Evolutionary conservation across 2,329 filamentous ascomycete species (phyloP), one percentile per base, ranked within the genome.

Genomic region (Cordyceps farinosa): DNA sequence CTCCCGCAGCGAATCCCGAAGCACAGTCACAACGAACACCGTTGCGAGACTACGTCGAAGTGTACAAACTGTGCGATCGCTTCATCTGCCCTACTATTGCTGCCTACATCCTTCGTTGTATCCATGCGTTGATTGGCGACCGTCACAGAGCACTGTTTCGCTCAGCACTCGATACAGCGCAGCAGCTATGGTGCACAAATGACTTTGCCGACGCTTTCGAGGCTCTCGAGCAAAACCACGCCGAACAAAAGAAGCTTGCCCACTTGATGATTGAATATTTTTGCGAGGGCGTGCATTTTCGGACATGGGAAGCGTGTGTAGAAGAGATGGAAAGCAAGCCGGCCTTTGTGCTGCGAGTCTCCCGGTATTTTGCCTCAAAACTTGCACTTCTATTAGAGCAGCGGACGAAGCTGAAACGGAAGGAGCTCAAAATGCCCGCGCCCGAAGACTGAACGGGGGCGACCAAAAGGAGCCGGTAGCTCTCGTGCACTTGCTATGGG

Each of bases 151-250:
- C 72, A 3, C 65, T 76, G n/a, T 70, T 68, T 52, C 72, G 71
- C 13, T 70, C 70, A 4, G 60, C 64, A 7, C 52, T 47, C 2
- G 73, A 75, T 36, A 57, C 67, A n/a, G 66, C 54, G 7, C 66
- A 68, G n/a, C 74, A 76, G 61, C 69, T 67, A 56, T 47, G 63
- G 2, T 64, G 72, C n/a, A 75, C 72, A 67, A 51, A 68, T 13
- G 71, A 74, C 66, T 76, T 76, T 67, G 74, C 74, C 8, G 72
- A 75, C 34, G 74, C 67, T 7, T 76, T 71, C 61, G 74, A 76
- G 64, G 72, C 72, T 0, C 65, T 76, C 17, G 64, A 68, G 50
- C 54, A 63, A 32, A 65, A 59, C 3, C 67, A 74, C 22, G n/a
- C 42, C 5, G 34, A 36, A 1, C 73, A 75, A 64, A 59, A 44